phyloP scores from a whole-genome alignment of 2,329 filamentous ascomycete genomes.

The Verticillium zaregamsianum region DNA sequence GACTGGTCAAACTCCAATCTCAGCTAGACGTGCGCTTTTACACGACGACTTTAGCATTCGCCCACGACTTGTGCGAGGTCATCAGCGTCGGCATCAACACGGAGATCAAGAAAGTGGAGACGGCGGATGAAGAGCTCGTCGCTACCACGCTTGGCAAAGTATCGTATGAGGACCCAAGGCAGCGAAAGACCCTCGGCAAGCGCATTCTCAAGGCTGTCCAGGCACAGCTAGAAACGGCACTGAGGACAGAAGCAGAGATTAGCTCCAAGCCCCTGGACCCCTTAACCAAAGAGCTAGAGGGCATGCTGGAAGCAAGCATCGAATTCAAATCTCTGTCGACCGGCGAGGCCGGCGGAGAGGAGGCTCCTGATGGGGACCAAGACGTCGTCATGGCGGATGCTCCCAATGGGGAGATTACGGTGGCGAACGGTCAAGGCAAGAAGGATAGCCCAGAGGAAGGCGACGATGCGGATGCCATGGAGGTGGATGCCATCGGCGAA shows the following conservation, averaged over 20 bases:
- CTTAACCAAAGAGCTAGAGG: constrained; percentile 69
- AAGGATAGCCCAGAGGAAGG: constrained; percentile 22
- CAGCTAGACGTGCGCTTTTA: constrained; percentile 54
- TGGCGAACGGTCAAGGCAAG: constrained; percentile 23
- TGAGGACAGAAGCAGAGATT: constrained; percentile 78
- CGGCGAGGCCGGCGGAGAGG: constrained; percentile 26
- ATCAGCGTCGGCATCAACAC: constrained; percentile 50
- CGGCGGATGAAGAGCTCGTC: constrained; percentile 19
- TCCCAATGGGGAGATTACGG: constrained; percentile 41
- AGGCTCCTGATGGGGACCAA: constrained; percentile 33
- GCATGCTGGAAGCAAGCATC: constrained; percentile 65
- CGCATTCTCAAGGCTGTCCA: constrained; percentile 83
- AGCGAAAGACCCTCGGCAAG: constrained; percentile 81
- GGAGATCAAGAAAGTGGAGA: constrained; percentile 23
- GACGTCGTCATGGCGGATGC: constrained; percentile 52
- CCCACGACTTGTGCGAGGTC: constrained; percentile 50
- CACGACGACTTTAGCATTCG: constrained; percentile 53
- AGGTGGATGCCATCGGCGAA: constrained; percentile 33
- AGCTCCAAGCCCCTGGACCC: constrained; percentile 65
- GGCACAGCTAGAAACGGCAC: constrained; percentile 69
- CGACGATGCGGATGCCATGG: constrained; percentile 29
- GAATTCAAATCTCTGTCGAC: constrained; percentile 44
- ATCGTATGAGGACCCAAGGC: constrained; percentile 65
- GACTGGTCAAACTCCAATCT: constrained; percentile 43
- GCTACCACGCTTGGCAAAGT: constrained; percentile 30